Evolutionary conservation across 2,329 filamentous ascomycete genomes (phyloP), one percentile per base, ranked within the genome.

Genomic region (Xylariales sp.): DNA sequence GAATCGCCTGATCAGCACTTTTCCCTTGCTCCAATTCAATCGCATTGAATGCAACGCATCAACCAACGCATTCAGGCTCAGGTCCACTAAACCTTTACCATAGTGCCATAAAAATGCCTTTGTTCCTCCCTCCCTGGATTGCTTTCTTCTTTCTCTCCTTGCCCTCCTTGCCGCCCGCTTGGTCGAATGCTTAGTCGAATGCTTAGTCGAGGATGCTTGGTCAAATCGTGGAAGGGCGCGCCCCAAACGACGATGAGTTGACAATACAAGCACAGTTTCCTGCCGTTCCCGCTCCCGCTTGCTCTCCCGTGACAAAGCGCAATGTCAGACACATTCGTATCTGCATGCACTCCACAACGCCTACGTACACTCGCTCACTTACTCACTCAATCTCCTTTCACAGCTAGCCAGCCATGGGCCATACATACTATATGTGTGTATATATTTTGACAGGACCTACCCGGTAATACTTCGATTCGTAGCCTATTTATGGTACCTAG

Each of bases 311-410:
- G 23, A 41, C 54, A 59, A 55, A 54, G 34, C 6, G 12, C 30
- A 34, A 54, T n/a, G 49, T 10, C 32, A 3, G 39, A 48, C 54
- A 46, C 58, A 48, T 63, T 58, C 54, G 59, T 67, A 57, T 66
- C 63, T 53, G 41, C 62, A 64, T 52, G 55, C 48, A 46, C 54
- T 54, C 54, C 48, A n/a, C 61, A 45, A 28, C 53, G 39, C 41
- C 23, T 23, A 53, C 39, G 46, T 48, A 28, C 3, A 28, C 18
- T 28, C 23, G 2, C 23, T 23, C 2, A 56, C 43, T n/a, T n/a
- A 14, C 23, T 23, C 23, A n/a, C 5, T 23, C 10, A 18, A 43
- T 53, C 1, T 41, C 12, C 4, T 41, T 41, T 6, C 36, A 41
- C 36, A 9, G 32, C 36, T 10, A 41, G 36, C 32, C 32, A 8